Percentiles rank a stretch among this genome's conserved stretches.
These are phyloP conservation scores for Lachancea sp. DNA, from an alignment of 805 yeast species.

Conservation along the genomic window DNA sequence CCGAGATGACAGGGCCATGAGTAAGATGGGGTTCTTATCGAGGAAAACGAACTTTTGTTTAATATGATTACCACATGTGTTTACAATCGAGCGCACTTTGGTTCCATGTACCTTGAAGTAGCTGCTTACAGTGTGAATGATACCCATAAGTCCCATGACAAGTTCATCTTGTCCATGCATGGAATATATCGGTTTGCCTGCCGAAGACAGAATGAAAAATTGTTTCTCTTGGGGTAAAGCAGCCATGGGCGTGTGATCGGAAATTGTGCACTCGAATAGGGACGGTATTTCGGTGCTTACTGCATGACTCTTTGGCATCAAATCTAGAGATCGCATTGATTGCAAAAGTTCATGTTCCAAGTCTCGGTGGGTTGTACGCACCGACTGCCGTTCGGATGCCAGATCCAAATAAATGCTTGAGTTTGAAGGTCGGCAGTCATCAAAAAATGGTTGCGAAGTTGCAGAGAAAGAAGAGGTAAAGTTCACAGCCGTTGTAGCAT, in stretches of 20 bases:
- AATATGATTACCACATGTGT: slow-evolving; percentile 5
- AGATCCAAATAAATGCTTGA: slow-evolving; percentile 6
- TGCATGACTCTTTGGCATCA: slow-evolving; percentile 12
- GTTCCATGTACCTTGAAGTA: slow-evolving; percentile 53
- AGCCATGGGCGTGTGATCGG: neutral
- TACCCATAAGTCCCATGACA: slow-evolving; percentile 66
- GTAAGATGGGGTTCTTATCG: slow-evolving; percentile 60
- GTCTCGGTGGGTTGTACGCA: slow-evolving; percentile 6
- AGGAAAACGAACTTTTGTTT: slow-evolving; percentile 44
- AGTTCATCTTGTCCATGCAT: slow-evolving; percentile 65
- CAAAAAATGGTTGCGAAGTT: slow-evolving; percentile 4
- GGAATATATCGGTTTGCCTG: slow-evolving; percentile 86
- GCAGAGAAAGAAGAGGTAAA: slow-evolving; percentile 5
- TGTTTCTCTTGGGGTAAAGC: slow-evolving; percentile 43
- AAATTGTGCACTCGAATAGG: slow-evolving; percentile 13
- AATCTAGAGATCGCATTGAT: slow-evolving; percentile 8
- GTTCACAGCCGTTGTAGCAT: slow-evolving; percentile 7
- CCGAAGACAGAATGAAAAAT: slow-evolving; percentile 69
- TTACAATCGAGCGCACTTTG: slow-evolving; percentile 31
- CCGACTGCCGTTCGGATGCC: slow-evolving; percentile 9
- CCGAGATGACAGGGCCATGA: slow-evolving; percentile 60
- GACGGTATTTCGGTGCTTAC: slow-evolving; percentile 30
- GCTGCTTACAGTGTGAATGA: slow-evolving; percentile 71
- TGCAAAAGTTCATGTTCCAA: slow-evolving; percentile 9
- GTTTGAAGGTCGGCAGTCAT: slow-evolving; percentile 1